These are phyloP conservation scores for Alternaria conjuncta DNA, from an alignment of 2,329 filamentous ascomycete genomes.

Conservation along the genomic window DNA sequence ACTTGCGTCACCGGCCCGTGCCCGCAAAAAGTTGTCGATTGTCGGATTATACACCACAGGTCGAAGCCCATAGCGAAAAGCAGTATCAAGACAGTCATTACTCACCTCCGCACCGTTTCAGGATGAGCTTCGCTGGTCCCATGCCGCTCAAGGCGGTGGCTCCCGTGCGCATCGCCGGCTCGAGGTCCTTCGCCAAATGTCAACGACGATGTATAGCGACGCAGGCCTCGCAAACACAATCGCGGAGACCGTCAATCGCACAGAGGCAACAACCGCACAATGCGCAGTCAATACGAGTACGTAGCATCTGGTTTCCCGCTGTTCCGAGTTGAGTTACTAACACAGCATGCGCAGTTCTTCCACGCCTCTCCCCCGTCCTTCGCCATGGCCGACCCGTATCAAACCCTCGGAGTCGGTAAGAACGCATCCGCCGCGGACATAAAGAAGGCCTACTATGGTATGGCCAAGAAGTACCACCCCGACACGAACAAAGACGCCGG, in stretches of 20 bases:
- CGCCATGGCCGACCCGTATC: slow-evolving; percentile 79
- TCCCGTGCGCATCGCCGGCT: slow-evolving; percentile 38
- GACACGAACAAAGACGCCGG: slow-evolving; percentile 94
- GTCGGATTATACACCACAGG: slow-evolving; percentile 5
- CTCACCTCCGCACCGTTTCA: slow-evolving; percentile 9
- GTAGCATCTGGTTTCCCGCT: slow-evolving; percentile 1
- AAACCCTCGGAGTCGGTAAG: slow-evolving; percentile 82
- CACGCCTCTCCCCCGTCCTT: slow-evolving; percentile 63
- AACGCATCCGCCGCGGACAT: slow-evolving; percentile 84
- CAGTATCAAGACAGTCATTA: slow-evolving; percentile 23
- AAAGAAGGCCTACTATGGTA: slow-evolving; percentile 97
- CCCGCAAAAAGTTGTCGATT: slow-evolving; percentile 24
- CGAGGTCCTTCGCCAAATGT: slow-evolving; percentile 36
- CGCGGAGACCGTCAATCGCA: slow-evolving; percentile 31
- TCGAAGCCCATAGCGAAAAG: slow-evolving; percentile 3
- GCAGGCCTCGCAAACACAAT: slow-evolving; percentile 33
- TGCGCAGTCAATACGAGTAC: slow-evolving; percentile 40
- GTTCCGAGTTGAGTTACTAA: slow-evolving; percentile 19
- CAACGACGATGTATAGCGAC: slow-evolving; percentile 40
- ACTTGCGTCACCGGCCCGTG: slow-evolving; percentile 16
- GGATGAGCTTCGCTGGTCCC: slow-evolving; percentile 46
- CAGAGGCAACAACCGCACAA: slow-evolving; percentile 27
- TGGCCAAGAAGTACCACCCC: slow-evolving; percentile 97
- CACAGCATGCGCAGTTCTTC: slow-evolving; percentile 36
- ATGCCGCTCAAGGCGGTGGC: slow-evolving; percentile 42